Conservation (phyloP, 2,329 filamentous ascomycete species). For the Uncinocarpus reesii region DNA sequence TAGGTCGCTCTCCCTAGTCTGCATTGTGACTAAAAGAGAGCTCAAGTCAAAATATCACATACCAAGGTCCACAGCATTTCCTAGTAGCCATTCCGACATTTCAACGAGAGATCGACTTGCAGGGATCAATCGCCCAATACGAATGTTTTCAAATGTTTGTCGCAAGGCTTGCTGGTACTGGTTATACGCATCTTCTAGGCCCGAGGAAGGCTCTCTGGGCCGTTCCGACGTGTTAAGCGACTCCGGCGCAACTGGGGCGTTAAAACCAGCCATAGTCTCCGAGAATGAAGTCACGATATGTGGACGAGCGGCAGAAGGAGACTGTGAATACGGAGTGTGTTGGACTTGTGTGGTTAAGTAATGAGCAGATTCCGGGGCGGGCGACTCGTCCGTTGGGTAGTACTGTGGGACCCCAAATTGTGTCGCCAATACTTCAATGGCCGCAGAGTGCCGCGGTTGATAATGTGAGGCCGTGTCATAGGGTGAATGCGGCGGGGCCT, state of each 20-base stretch:
- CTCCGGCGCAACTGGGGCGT: conserved; percentile 30
- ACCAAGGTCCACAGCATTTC: conserved; percentile 57
- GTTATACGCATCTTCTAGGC: conserved; percentile 58
- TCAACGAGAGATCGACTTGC: conserved; percentile 50
- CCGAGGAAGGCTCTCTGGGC: conserved; percentile 32
- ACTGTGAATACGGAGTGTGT: conserved; percentile 49
- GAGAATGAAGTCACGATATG: conserved; percentile 43
- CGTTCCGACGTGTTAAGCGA: conserved; percentile 27
- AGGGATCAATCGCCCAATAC: conserved; percentile 50
- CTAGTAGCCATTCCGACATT: conserved; percentile 56
- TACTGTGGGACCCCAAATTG: conserved; percentile 64
- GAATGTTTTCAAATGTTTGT: conserved; percentile 62
- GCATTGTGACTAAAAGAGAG: conserved; percentile 9
- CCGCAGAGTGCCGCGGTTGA: conserved; percentile 62
- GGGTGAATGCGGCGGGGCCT: conserved; percentile 48
- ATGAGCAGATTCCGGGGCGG: conserved; percentile 50
- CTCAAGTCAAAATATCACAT: conserved; percentile 29
- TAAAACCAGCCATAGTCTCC: conserved; percentile 43
- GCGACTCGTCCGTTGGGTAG: conserved; percentile 56
- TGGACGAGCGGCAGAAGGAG: conserved; percentile 47
- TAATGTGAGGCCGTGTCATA: conserved; percentile 72
- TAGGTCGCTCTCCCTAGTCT: conserved; percentile 18
- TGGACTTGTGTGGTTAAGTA: conserved; percentile 56
- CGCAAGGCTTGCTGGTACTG: conserved; percentile 47
- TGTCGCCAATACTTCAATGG: conserved; percentile 63